Evolutionary conservation across 2,329 filamentous ascomycete genomes (phyloP).

Genomic region (Gnomoniopsis smithogilvyi): DNA sequence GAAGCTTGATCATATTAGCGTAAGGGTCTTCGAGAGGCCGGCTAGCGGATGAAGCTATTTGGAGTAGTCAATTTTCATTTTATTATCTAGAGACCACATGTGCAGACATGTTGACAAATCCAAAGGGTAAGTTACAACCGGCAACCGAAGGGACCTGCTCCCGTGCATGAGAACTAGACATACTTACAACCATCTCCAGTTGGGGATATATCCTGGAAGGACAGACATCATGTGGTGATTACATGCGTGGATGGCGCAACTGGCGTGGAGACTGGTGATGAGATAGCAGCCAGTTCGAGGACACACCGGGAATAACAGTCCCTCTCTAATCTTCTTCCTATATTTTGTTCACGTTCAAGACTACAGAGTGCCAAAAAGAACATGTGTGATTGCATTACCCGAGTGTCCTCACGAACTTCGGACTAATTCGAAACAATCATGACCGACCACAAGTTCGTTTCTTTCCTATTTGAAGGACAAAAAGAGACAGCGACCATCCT

Average conservation of each 20-base stretch:
- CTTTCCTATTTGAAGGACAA: conserved; percentile 3
- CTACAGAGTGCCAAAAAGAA: neutral
- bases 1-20: too few relatives aligned
- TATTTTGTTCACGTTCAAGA: neutral
- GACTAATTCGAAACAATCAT: neutral
- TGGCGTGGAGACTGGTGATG: neutral
- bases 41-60: too few relatives aligned
- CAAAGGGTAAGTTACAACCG: too few relatives aligned
- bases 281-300: neutral
- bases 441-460: neutral
- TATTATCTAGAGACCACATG: too few relatives aligned
- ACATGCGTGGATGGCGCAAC: neutral
- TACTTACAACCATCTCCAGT: neutral
- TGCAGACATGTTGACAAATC: too few relatives aligned
- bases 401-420: neutral
- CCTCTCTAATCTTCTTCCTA: neutral
- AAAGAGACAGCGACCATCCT: neutral
- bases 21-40: too few relatives aligned
- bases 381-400: neutral
- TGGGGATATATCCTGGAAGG: neutral
- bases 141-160: too few relatives aligned
- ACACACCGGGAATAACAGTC: neutral
- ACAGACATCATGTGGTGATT: neutral
- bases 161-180: too few relatives aligned
- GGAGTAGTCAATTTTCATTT: too few relatives aligned